Conservation (phyloP, 768 basidiomycete genomes). For the Mycena capillaripes region DNA sequence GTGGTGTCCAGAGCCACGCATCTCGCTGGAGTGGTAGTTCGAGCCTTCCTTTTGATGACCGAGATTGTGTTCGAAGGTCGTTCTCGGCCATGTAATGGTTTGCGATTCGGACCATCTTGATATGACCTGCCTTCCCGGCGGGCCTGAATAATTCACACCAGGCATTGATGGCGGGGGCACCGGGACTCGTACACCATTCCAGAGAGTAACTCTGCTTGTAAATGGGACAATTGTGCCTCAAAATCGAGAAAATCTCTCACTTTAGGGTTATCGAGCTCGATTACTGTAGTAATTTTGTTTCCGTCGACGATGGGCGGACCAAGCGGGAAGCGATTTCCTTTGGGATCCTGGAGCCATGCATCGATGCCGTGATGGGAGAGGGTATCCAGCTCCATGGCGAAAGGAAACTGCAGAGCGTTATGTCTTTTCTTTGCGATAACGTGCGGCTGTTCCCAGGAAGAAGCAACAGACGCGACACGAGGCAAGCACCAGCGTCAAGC, state of each 20-base stretch:
- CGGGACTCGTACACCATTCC: background rate
- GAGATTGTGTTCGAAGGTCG: background rate
- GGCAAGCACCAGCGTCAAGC: no score
- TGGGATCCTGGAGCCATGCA: background rate
- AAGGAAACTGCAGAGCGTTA: background rate
- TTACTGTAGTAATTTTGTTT: background rate
- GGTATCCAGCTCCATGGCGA: background rate
- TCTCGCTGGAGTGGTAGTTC: background rate
- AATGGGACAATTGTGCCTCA: no score
- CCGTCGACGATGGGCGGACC: background rate
- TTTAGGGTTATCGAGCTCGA: background rate
- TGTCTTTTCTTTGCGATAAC: background rate
- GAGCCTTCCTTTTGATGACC: background rate
- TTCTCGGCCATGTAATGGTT: background rate
- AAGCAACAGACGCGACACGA: background rate
- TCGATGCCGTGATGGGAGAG: background rate
- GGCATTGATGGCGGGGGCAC: background rate
- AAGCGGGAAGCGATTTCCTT: background rate
- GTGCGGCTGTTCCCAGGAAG: background rate
- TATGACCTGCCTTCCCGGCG: background rate
- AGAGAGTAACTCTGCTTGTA: background rate
- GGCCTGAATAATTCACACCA: constrained; percentile 13
- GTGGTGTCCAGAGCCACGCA: constrained; percentile 9
- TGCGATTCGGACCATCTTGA: background rate
- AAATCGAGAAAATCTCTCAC: background rate